Percentiles rank a stretch among this genome's conserved stretches.
Evolutionary conservation across 2,329 filamentous ascomycete genomes (phyloP).

Genomic region (Parascedosporium putredinis): DNA sequence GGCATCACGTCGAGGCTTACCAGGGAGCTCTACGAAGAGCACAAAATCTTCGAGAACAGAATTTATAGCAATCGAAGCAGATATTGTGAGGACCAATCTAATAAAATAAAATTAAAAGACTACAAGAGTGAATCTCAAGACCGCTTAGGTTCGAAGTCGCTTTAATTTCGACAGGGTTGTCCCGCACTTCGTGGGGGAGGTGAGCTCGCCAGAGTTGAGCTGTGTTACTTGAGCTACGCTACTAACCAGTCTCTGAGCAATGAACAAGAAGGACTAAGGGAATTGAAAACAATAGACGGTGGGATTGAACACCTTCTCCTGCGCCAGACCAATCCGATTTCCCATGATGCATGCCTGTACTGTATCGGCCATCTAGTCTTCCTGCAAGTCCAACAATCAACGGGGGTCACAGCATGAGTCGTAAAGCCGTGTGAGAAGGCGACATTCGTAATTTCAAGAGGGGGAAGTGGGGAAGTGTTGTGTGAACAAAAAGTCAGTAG

Average conservation of each 20-base stretch:
- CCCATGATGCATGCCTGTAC: constrained; percentile 7
- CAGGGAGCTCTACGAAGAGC: too few species aligned
- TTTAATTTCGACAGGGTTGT: too few species aligned
- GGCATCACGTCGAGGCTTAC: too few species aligned
- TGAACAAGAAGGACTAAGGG: background rate
- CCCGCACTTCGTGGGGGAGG: too few species aligned
- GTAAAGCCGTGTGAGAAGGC: constrained; percentile 3
- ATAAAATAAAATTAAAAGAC: too few species aligned
- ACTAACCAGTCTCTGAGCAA: background rate
- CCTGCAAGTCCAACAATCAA: background rate
- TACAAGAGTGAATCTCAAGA: constrained; percentile 2
- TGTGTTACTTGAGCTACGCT: background rate
- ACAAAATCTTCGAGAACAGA: background rate
- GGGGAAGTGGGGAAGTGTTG: background rate
- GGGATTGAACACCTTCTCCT: constrained; percentile 1
- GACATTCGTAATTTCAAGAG: constrained; percentile 1
- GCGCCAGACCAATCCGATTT: constrained; percentile 5
- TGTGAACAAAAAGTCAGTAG: background rate
- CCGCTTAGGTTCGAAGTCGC: too few species aligned
- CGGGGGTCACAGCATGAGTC: constrained; percentile 3
- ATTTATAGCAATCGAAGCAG: background rate
- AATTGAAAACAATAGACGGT: constrained; percentile 4
- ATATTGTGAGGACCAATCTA: constrained; percentile 5
- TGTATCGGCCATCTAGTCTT: constrained; percentile 2
- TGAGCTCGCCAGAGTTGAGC: background rate